These are phyloP conservation scores for Phaffia australis DNA, from an alignment of 768 basidiomycete species.

Conservation along the genomic window DNA sequence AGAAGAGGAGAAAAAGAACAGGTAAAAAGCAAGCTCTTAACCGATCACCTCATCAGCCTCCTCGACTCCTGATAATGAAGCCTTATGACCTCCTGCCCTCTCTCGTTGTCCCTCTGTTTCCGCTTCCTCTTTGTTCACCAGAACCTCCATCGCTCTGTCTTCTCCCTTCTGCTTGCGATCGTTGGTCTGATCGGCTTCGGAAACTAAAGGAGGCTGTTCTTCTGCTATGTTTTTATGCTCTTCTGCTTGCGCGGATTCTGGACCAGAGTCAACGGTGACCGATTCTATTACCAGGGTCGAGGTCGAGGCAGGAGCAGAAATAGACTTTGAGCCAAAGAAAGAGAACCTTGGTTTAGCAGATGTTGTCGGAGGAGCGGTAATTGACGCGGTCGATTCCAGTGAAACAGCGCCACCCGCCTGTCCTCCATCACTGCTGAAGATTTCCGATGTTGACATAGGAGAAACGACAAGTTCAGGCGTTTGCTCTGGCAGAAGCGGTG, in stretches of 20 bases:
- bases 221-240: not conserved
- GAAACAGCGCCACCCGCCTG: not conserved
- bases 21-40: not conserved
- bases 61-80: too few species aligned
- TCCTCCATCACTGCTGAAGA: not conserved
- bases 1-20: not conserved
- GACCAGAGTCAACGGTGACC: not conserved
- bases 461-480: not conserved
- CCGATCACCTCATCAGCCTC: not conserved
- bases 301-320: not conserved
- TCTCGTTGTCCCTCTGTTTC: not conserved
- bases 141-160: not conserved
- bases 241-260: not conserved
- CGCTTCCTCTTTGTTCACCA: not conserved
- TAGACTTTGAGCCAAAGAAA: constrained; percentile 1
- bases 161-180: not conserved
- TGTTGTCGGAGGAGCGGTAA: not conserved
- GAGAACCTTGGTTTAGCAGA: constrained; percentile 2
- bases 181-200: not conserved
- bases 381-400: not conserved
- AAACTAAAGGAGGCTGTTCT: not conserved
- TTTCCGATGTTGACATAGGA: not conserved
- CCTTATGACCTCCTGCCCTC: too few species aligned
- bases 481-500: not conserved
- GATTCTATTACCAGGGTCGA: not conserved